phyloP scores from a whole-genome alignment of 768 basidiomycete species.

The Rickenella mellea region DNA sequence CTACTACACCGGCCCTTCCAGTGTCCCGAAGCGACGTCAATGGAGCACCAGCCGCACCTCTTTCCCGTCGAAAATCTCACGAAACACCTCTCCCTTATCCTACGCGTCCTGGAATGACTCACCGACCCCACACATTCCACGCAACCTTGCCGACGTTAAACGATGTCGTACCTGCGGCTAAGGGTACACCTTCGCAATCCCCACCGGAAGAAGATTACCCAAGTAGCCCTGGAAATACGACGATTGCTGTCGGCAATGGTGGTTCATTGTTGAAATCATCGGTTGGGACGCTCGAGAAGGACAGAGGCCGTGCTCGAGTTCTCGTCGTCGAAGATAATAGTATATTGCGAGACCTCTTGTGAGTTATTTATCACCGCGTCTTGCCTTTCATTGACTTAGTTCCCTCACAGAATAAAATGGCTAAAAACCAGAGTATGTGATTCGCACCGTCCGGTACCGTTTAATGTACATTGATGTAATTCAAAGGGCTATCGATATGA shows the following conservation, averaged over 20 bases:
- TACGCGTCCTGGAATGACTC: conserved; percentile 38
- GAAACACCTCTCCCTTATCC: neutral
- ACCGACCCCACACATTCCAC: conserved; percentile 42
- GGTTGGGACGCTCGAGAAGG: conserved; percentile 36
- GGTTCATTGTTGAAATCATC: conserved; percentile 68
- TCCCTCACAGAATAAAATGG: neutral
- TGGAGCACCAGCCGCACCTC: no score
- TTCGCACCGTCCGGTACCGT: no score
- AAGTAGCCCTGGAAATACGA: conserved; percentile 23
- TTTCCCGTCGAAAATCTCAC: neutral
- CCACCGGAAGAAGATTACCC: conserved; percentile 2
- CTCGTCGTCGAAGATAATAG: conserved; percentile 87
- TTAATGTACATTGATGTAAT: neutral
- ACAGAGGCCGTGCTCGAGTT: conserved; percentile 45
- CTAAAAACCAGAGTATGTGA: conserved; percentile 1
- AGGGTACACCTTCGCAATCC: conserved; percentile 9
- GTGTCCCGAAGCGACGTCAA: neutral
- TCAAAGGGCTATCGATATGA: conserved; percentile 60
- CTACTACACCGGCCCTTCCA: neutral
- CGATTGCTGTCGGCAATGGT: conserved; percentile 44
- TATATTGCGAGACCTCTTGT: conserved; percentile 78
- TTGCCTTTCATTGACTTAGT: conserved; percentile 4
- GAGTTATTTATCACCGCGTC: conserved; percentile 25
- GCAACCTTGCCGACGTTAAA: conserved; percentile 25
- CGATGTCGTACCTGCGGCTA: neutral